A percentile compares a stretch with the other conserved stretches of the same genome.
Evolutionary conservation across 2,329 filamentous ascomycete species (phyloP).

Genomic region (Lachnellula occidentalis): DNA sequence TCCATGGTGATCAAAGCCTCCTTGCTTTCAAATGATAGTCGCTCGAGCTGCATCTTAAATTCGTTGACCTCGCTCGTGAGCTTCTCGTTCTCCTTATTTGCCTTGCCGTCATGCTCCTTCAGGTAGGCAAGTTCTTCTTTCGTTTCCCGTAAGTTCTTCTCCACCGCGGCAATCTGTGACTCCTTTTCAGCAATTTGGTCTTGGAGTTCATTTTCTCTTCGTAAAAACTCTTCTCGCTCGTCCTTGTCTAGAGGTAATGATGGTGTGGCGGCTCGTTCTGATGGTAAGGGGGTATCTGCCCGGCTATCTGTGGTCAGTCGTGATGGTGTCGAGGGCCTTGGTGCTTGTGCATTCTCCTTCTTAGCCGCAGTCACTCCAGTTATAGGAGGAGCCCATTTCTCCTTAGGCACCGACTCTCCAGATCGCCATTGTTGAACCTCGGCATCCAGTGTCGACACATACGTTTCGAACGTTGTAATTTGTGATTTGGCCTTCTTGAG

Average conservation of each 20-base stretch:
- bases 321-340: constrained; percentile 55
- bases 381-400: constrained; percentile 73
- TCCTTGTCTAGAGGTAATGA: constrained; percentile 89
- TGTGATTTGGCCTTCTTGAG: constrained; percentile 90
- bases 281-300: constrained; percentile 58
- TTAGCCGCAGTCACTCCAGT: constrained; percentile 48
- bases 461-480: constrained; percentile 80
- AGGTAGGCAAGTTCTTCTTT: constrained; percentile 81
- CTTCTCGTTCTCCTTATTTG: constrained; percentile 85
- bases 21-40: constrained; percentile 91
- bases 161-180: constrained; percentile 68
- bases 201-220: constrained; percentile 93
- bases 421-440: constrained; percentile 84
- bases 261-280: constrained; percentile 82
- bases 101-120: constrained; percentile 78
- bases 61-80: constrained; percentile 83
- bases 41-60: constrained; percentile 93
- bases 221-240: constrained; percentile 90
- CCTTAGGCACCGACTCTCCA: constrained; percentile 83
- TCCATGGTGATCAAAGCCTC: constrained; percentile 98
- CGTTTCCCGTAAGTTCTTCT: constrained; percentile 74
- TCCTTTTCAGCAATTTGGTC: constrained; percentile 95
- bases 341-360: constrained; percentile 39
- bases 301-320: constrained; percentile 51
- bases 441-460: constrained; percentile 75